These are phyloP conservation scores for Blastomyces gilchristii DNA, from an alignment of 2,329 filamentous ascomycete genomes.

Conservation along the genomic window DNA sequence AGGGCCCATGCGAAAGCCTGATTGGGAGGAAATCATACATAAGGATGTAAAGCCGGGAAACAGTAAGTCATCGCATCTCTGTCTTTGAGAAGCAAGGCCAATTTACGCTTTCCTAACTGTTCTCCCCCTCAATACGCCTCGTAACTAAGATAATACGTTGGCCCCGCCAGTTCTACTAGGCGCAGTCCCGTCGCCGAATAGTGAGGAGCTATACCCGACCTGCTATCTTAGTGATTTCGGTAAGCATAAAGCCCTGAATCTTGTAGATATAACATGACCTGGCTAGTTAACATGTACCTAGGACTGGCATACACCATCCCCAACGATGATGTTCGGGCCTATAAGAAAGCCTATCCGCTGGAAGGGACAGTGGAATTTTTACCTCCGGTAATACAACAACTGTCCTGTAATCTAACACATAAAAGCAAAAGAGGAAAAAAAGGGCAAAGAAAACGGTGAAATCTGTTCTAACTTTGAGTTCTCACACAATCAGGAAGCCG, in stretches of 20 bases:
- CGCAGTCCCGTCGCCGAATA: not conserved
- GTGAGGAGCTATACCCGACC: slow-evolving; percentile 10
- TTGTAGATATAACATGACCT: not conserved
- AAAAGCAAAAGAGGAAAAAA: not conserved
- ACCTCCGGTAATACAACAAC: slow-evolving; percentile 6
- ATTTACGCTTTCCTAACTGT: not conserved
- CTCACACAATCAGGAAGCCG: slow-evolving; percentile 6
- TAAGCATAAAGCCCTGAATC: not conserved
- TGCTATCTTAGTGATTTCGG: slow-evolving; percentile 12
- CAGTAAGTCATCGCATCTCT: slow-evolving; percentile 5
- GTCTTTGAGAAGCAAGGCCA: not conserved
- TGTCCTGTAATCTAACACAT: not conserved
- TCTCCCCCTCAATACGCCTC: not conserved
- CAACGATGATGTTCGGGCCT: slow-evolving; percentile 11
- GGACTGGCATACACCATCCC: slow-evolving; percentile 11
- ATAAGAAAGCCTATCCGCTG: slow-evolving; percentile 6
- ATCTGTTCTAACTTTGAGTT: not conserved
- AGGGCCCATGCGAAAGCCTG: slow-evolving; percentile 1
- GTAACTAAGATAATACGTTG: not conserved
- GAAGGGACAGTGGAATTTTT: slow-evolving; percentile 7
- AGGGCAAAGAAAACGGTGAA: no score
- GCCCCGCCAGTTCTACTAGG: slow-evolving; percentile 9
- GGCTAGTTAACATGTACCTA: not conserved
- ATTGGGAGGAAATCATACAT: slow-evolving; percentile 13
- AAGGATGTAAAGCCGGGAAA: slow-evolving; percentile 12